Evolutionary conservation across 75 land plant species (phyloP).

Genomic region (Picea sitchensis): DNA sequence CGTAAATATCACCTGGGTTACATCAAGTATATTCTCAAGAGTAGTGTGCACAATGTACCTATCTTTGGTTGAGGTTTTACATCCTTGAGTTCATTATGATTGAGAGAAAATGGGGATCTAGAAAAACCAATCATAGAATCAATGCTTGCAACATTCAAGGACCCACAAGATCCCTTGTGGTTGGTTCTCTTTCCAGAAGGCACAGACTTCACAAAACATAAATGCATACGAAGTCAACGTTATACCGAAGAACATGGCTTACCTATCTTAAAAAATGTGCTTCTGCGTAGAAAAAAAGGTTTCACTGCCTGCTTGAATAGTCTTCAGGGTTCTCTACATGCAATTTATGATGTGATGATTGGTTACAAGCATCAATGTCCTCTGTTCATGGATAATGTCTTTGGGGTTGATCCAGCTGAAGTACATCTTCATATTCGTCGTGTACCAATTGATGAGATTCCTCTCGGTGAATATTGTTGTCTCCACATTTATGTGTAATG

Average conservation of each 20-base stretch:
- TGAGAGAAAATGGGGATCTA: slow-evolving; percentile 78
- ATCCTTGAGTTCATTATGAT: slow-evolving; percentile 84
- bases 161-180: too few relatives aligned
- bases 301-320: too few relatives aligned
- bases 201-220: too few relatives aligned
- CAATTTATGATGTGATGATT: slow-evolving; percentile 95
- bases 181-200: too few relatives aligned
- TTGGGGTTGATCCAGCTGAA: slow-evolving; percentile 87
- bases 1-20: slow-evolving; percentile 37
- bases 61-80: slow-evolving; percentile 8
- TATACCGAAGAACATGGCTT: too few relatives aligned
- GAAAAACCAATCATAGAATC: slow-evolving; percentile 56
- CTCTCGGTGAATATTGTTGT: slow-evolving; percentile 34
- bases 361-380: slow-evolving; percentile 83
- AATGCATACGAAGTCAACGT: too few relatives aligned
- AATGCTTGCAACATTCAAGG: too few relatives aligned
- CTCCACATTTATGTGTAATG: too few relatives aligned
- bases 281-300: too few relatives aligned
- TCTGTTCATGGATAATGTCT: slow-evolving; percentile 66
- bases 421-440: slow-evolving; percentile 85
- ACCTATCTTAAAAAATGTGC: too few relatives aligned
- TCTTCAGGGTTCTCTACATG: background rate
- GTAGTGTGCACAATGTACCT: too few relatives aligned
- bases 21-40: too few relatives aligned
- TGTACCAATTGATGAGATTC: slow-evolving; percentile 49